These are phyloP conservation scores for Fraxinus quadrangulata DNA, from an alignment of 257 asterid species.

Conservation along the genomic window DNA sequence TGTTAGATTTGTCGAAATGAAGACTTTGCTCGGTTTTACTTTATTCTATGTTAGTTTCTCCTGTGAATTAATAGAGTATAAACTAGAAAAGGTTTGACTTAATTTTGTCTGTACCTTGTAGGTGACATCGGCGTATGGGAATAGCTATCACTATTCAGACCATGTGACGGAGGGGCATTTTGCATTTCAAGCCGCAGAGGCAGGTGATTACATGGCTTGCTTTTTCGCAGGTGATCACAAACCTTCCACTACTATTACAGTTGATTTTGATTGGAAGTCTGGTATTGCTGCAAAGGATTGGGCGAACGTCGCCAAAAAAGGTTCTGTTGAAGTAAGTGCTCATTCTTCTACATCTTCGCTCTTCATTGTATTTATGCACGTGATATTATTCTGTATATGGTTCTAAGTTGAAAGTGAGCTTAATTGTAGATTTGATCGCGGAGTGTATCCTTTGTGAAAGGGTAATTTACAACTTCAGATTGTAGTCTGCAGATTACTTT, in stretches of 20 bases:
- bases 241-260: conserved; percentile 57
- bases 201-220: conserved; percentile 93
- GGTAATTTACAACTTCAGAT: neutral
- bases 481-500: neutral
- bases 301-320: conserved; percentile 87
- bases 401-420: neutral
- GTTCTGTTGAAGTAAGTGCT: conserved; percentile 78
- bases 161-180: conserved; percentile 80
- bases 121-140: conserved; percentile 89
- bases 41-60: neutral
- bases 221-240: conserved; percentile 72
- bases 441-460: neutral
- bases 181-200: conserved; percentile 78
- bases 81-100: neutral
- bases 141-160: conserved; percentile 77
- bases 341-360: neutral
- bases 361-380: too few species aligned
- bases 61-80: neutral
- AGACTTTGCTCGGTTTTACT: neutral
- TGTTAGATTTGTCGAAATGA: neutral
- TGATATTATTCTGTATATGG: neutral
- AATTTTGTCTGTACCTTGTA: conserved; percentile 25
- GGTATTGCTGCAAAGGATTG: conserved; percentile 96
- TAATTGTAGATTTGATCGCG: neutral
- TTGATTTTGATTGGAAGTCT: conserved; percentile 93